Evolutionary conservation across 768 basidiomycete genomes (phyloP).

Genomic region (Lyophyllum shimeji): DNA sequence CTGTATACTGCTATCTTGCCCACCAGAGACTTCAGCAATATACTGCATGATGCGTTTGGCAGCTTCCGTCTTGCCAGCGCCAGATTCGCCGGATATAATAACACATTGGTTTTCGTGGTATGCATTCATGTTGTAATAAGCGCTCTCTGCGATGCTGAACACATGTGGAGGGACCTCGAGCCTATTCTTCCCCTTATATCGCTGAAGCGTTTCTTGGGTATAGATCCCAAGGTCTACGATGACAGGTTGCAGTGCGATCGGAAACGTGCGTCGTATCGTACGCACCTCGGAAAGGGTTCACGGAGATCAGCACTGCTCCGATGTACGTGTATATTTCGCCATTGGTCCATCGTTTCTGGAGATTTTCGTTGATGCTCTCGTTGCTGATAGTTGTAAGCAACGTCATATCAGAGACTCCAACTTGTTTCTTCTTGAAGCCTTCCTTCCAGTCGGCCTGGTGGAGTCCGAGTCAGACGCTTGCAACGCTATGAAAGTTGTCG

Average conservation of each 20-base stretch:
- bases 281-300: slow-evolving; percentile 94
- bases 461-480: slow-evolving; percentile 12
- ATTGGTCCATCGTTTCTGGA: slow-evolving; percentile 94
- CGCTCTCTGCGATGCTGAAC: slow-evolving; percentile 93
- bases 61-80: slow-evolving; percentile 98
- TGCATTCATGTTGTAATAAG: slow-evolving; percentile 99
- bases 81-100: slow-evolving; percentile 98
- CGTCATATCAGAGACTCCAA: slow-evolving; percentile 99
- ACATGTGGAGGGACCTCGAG: slow-evolving; percentile 98
- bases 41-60: slow-evolving; percentile 99
- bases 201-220: slow-evolving; percentile 81
- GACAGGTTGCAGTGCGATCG: slow-evolving; percentile 7
- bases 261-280: neutral
- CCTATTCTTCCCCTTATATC: slow-evolving; percentile 95
- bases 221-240: slow-evolving; percentile 92
- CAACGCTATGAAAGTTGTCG: neutral
- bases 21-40: slow-evolving; percentile 94
- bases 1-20: slow-evolving; percentile 86
- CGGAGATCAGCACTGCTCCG: slow-evolving; percentile 97
- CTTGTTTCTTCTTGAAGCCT: slow-evolving; percentile 99
- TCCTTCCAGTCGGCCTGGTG: slow-evolving; percentile 97
- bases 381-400: slow-evolving; percentile 95
- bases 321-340: slow-evolving; percentile 99
- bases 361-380: slow-evolving; percentile 95
- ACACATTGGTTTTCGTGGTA: slow-evolving; percentile 99